These are phyloP conservation scores for Neopestalotiopsis sp. DNA, from an alignment of 2,329 filamentous ascomycete species.

Conservation along the genomic window DNA sequence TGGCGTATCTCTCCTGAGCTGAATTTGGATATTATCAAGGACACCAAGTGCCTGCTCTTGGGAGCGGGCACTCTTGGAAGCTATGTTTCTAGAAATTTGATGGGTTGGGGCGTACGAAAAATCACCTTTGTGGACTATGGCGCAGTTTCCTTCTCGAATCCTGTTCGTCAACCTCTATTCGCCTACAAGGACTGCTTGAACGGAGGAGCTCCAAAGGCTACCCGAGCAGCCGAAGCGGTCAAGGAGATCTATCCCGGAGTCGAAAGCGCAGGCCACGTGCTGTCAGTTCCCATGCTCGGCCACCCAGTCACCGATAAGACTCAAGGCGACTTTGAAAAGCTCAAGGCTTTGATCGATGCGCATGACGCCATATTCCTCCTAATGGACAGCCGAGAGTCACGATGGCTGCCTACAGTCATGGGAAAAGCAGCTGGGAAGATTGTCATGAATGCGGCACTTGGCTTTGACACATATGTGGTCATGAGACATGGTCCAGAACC, in stretches of 20 bases:
- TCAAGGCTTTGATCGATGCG: constrained; percentile 76
- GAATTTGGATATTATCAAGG: constrained; percentile 86
- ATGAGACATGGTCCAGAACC: constrained; percentile 88
- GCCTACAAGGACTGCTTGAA: constrained; percentile 86
- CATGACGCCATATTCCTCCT: constrained; percentile 96
- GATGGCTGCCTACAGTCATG: constrained; percentile 97
- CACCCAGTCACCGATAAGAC: constrained; percentile 83
- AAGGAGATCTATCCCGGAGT: constrained; percentile 90
- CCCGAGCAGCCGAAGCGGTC: constrained; percentile 79
- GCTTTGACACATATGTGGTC: constrained; percentile 95
- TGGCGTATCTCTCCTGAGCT: constrained; percentile 93
- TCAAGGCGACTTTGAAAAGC: constrained; percentile 74
- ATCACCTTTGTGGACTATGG: constrained; percentile 97
- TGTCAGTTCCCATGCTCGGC: constrained; percentile 94
- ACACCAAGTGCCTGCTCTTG: constrained; percentile 86
- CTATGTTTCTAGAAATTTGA: constrained; percentile 88
- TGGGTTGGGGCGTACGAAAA: constrained; percentile 95
- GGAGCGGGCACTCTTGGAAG: constrained; percentile 93
- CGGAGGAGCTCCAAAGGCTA: constrained; percentile 84
- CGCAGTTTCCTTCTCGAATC: constrained; percentile 92
- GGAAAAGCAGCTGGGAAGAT: constrained; percentile 92
- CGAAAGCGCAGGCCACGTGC: constrained; percentile 76
- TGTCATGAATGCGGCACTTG: constrained; percentile 94
- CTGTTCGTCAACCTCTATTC: constrained; percentile 92
- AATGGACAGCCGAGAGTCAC: constrained; percentile 93